Conservation (phyloP, 371 early-diverging fungal genomes). For the Mortierella sp. region DNA sequence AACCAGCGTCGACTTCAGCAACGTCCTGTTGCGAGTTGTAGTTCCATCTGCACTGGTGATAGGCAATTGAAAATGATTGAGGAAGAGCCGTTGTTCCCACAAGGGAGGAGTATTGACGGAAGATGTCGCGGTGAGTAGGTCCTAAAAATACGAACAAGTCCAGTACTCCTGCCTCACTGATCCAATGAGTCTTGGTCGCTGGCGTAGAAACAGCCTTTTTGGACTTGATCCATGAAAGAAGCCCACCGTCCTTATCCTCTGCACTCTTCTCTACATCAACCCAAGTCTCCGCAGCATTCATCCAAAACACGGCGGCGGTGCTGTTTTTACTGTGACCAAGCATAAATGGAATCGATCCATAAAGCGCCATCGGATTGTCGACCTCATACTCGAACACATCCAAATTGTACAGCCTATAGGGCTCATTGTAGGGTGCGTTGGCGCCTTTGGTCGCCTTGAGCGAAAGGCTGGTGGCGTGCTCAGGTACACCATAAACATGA, state of each 20-base stretch:
- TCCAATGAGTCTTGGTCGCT: constrained; percentile 89
- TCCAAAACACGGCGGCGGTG: constrained; percentile 86
- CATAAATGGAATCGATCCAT: constrained; percentile 96
- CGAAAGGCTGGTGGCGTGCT: constrained; percentile 89
- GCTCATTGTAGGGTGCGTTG: constrained; percentile 85
- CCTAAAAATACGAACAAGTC: constrained; percentile 95
- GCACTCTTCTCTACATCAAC: constrained; percentile 86
- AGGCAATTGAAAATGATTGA: constrained; percentile 90
- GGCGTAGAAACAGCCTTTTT: constrained; percentile 26
- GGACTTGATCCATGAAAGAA: constrained; percentile 53
- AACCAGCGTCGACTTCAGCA: constrained; percentile 79
- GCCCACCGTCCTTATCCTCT: constrained; percentile 16
- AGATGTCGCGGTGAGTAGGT: constrained; percentile 77
- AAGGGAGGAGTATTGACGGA: constrained; percentile 78
- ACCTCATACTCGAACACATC: constrained; percentile 97
- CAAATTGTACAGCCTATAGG: constrained; percentile 97
- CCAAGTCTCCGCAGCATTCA: constrained; percentile 98
- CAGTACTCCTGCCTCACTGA: constrained; percentile 91
- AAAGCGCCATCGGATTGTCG: constrained; percentile 95
- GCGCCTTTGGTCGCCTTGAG: constrained; percentile 89
- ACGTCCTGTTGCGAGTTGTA: constrained; percentile 91
- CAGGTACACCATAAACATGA: constrained; percentile 96
- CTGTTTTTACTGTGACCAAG: constrained; percentile 81
- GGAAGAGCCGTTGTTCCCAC: constrained; percentile 92
- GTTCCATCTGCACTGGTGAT: constrained; percentile 97